These are phyloP conservation scores for Tremella fuciformis DNA, from an alignment of 768 basidiomycete species.

Conservation along the genomic window DNA sequence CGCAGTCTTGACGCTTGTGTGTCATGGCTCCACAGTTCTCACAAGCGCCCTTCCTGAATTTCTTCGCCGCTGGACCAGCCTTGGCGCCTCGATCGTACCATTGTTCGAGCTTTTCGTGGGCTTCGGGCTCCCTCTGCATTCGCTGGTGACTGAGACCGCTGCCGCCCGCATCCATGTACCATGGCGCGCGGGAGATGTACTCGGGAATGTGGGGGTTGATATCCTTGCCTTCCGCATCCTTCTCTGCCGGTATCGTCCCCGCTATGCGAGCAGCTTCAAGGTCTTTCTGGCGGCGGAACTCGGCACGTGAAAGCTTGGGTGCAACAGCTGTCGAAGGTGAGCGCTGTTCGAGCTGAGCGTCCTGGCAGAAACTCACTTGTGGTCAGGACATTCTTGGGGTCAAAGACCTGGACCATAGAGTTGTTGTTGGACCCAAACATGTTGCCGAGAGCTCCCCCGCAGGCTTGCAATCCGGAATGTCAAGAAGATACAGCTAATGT, in stretches of 20 bases:
- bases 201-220: constrained; percentile 99
- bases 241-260: constrained; percentile 91
- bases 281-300: constrained; percentile 92
- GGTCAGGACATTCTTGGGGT: constrained; percentile 6
- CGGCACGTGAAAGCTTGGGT: constrained; percentile 88
- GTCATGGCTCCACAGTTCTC: constrained; percentile 98
- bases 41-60: constrained; percentile 96
- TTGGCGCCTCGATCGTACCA: constrained; percentile 81
- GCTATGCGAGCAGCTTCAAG: constrained; percentile 97
- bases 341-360: neutral
- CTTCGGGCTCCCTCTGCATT: constrained; percentile 63
- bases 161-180: constrained; percentile 93
- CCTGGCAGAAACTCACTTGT: neutral
- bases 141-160: constrained; percentile 95
- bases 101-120: constrained; percentile 68
- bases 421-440: constrained; percentile 6
- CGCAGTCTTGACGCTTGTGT: constrained; percentile 83
- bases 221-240: constrained; percentile 89
- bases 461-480: neutral
- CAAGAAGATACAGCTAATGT: too few relatives aligned
- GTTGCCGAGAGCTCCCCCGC: neutral
- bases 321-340: constrained; percentile 9
- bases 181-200: constrained; percentile 97
- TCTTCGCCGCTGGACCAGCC: constrained; percentile 83
- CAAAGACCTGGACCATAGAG: constrained; percentile 5